Base-by-base conservation (phyloP, 768 basidiomycete species). In the Clavaria fumosa region DNA sequence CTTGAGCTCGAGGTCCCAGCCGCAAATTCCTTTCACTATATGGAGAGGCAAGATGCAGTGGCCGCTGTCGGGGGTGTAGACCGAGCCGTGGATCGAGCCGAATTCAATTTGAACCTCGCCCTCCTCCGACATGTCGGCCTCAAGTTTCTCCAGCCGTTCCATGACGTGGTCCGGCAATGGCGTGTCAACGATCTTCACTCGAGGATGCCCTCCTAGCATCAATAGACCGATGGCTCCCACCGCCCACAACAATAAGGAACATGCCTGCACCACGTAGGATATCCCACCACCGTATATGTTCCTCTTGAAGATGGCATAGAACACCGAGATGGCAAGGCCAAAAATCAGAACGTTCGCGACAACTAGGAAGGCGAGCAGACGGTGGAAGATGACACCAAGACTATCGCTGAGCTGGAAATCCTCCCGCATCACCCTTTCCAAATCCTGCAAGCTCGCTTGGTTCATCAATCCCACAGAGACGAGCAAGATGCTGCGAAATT, bases 321-420 rank as follows among this genome's bases (percentile, higher is more conserved):
- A 20, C 20, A 3, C 17, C n/a, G 26, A 21, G 10, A 30, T 21
- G 14, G 18, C 23, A 34, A 44, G 18, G 38, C 43, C 20, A 34
- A 47, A 37, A 38, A 27, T 50, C 6, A 55, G 53, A 24, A 28
- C 15, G 38, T 33, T 39, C 7, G 20, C 38, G 38, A 39, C 4
- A 7, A 31, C n/a, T 5, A 39, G 27, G 10, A 22, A 19, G 23
- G 32, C 15, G 17, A 30, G 30, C 31, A 39, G 15, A 5, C n/a
- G 27, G 14, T 31, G 15, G 38, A 39, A 39, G 26, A 31, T 21
- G 11, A 39, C 27, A 7, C 27, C 38, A 11, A 39, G 30, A 17
- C 28, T 18, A 21, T 31, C 17, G 19, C 19, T 31, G 11, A 40
- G 18, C 31, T 34, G 18, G 28, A 40, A 40, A 7, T 41, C 38